phyloP scores from a whole-genome alignment of 176 grass and related monocot species.

The Leersia perrieri region DNA sequence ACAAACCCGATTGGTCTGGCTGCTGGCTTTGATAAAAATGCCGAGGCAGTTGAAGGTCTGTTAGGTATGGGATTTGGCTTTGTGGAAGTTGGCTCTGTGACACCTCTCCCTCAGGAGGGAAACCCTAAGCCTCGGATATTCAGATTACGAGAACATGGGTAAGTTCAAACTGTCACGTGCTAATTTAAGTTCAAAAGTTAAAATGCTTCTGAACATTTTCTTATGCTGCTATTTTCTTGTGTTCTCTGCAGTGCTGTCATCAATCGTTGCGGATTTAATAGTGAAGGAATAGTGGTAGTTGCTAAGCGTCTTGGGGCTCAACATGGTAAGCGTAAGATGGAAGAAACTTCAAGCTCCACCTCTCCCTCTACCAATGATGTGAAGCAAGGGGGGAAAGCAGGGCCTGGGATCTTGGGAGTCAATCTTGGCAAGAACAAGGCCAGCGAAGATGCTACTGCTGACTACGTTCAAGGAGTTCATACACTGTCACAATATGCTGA shows the following conservation, averaged over 20 bases:
- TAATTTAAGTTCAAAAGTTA: neutral
- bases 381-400: slow-evolving; percentile 93
- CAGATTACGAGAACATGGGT: slow-evolving; percentile 78
- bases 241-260: slow-evolving; percentile 65
- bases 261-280: slow-evolving; percentile 93
- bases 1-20: slow-evolving; percentile 89
- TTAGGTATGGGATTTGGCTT: slow-evolving; percentile 92
- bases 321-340: slow-evolving; percentile 98
- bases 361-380: slow-evolving; percentile 36
- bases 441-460: slow-evolving; percentile 89
- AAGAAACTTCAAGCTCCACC: slow-evolving; percentile 67
- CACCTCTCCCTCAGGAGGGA: slow-evolving; percentile 89
- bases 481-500: slow-evolving; percentile 97
- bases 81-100: slow-evolving; percentile 97
- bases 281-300: slow-evolving; percentile 90
- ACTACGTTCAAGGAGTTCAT: slow-evolving; percentile 98
- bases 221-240: slow-evolving; percentile 18
- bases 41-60: slow-evolving; percentile 85
- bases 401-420: slow-evolving; percentile 92
- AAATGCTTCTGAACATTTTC: neutral
- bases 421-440: slow-evolving; percentile 98
- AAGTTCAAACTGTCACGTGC: slow-evolving; percentile 17
- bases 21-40: slow-evolving; percentile 99
- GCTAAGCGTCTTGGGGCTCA: slow-evolving; percentile 95
- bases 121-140: slow-evolving; percentile 95